Evolutionary conservation across 1,284 basidiomycete genomes (phyloP), one percentile per base, ranked within the genome.

Genomic region (Ceratobasidium theobromae): DNA sequence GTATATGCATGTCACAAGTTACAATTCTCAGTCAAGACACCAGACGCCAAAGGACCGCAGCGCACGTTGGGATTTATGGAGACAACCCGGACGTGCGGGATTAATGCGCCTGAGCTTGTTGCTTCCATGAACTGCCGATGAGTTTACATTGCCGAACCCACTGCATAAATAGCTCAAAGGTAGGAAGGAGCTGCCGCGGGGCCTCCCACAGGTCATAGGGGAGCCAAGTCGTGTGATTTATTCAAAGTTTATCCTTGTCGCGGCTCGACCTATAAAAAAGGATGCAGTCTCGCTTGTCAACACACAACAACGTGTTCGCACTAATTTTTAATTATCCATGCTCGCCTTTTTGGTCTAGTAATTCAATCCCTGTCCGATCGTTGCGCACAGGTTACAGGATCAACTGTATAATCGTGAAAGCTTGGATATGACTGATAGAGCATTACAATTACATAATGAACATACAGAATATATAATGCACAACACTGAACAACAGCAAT

Each of bases 21-120:
- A n/a, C 55, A 33, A 46, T 25, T 32, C 55, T 46, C 35, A 30
- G 25, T 41, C 46, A 1, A 27, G 11, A 51, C 32, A 21, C 58
- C 58, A 62, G 58, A 62, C 58, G 58, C 58, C 48, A 62, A 62
- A 62, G 58, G 48, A 35, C 32, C 58, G 46, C 58, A 62, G 32
- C 35, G 48, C 38, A 51, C 46, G 32, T 51, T 30, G 46, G 18
- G 40, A 35, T 41, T 62, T 38, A 27, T 30, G n/a, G 33, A 30
- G 58, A 62, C 45, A 35, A 4, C 21, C 16, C 16, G 40, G 40
- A n/a, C 27, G 9, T 52, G 58, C 48, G 58, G 58, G 58, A 48
- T 62, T 49, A 48, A 40, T n/a, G 45, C 48, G 4, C 14, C 27
- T 49, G 55, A 48, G 55, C 55, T 25, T 9, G 28, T 62, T 33